Conservation (phyloP, 306 rosid species). For the Begonia loranthoides region DNA sequence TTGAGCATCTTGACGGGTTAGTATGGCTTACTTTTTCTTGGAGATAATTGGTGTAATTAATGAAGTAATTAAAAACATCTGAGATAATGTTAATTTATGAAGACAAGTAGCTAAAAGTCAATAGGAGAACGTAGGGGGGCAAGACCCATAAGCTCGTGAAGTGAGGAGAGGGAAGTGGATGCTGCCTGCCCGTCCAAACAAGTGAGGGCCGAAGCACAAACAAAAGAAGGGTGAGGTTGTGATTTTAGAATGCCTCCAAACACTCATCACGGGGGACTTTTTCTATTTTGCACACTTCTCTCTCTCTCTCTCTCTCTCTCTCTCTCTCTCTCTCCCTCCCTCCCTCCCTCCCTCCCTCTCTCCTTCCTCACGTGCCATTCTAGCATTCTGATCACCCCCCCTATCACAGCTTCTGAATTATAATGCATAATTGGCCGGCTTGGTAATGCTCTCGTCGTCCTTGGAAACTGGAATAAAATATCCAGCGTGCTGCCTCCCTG, state of each 20-base stretch:
- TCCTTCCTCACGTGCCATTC: constrained; percentile 76
- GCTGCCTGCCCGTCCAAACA: constrained; percentile 55
- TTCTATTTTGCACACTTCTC: constrained; percentile 2
- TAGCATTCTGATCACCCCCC: constrained; percentile 14
- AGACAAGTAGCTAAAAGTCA: constrained; percentile 4
- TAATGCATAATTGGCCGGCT: no score
- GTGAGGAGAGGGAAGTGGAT: constrained; percentile 22
- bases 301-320: constrained; percentile 6
- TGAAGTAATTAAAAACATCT: constrained; percentile 1
- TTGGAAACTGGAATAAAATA: no score
- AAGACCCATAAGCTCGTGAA: constrained; percentile 47
- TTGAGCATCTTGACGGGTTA: no score
- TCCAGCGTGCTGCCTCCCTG: no score
- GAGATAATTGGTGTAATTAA: no score
- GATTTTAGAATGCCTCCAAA: constrained; percentile 86
- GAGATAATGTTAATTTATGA: constrained; percentile 2
- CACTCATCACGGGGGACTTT: constrained; percentile 91
- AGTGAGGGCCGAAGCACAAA: constrained; percentile 55
- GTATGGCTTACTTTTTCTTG: no score
- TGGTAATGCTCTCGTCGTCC: no score
- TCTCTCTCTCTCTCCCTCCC: not conserved
- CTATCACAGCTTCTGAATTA: constrained; percentile 1
- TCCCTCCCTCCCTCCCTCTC: constrained; percentile 15
- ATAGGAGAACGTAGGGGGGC: no score
- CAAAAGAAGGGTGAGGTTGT: constrained; percentile 43